These are phyloP conservation scores for Floccularia luteovirens DNA, from an alignment of 768 basidiomycete species.

Conservation along the genomic window DNA sequence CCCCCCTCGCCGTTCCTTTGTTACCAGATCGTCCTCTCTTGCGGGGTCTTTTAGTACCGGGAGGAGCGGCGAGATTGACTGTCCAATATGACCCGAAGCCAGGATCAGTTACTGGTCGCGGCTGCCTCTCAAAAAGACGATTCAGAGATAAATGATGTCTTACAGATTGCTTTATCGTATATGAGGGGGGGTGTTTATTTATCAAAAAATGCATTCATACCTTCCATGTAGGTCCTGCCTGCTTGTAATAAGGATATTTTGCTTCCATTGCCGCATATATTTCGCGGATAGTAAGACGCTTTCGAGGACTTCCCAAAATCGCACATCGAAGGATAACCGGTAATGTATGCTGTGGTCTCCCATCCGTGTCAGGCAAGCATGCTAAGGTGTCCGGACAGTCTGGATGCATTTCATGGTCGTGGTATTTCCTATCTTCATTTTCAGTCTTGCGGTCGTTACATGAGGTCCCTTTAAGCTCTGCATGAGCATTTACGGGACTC, in stretches of 20 bases:
- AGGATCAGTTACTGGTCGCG: constrained; percentile 76
- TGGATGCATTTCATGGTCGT: constrained; percentile 56
- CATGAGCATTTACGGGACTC: constrained; percentile 25
- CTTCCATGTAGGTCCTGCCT: constrained; percentile 82
- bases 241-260: constrained; percentile 77
- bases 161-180: constrained; percentile 65
- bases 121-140: constrained; percentile 75
- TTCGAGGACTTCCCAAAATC: constrained; percentile 69
- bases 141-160: constrained; percentile 80
- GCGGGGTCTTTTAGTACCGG: constrained; percentile 79
- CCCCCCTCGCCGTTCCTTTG: constrained; percentile 27
- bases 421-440: constrained; percentile 9
- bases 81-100: constrained; percentile 90
- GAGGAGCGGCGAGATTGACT: constrained; percentile 79
- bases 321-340: constrained; percentile 82
- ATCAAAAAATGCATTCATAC: constrained; percentile 24
- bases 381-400: constrained; percentile 73
- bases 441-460: constrained; percentile 19
- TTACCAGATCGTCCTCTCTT: constrained; percentile 67
- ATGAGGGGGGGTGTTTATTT: constrained; percentile 7
- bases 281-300: constrained; percentile 75
- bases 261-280: constrained; percentile 85
- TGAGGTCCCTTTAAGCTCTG: constrained; percentile 15
- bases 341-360: constrained; percentile 76
- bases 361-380: constrained; percentile 74